These are phyloP conservation scores for Ophiostoma quercus DNA, from an alignment of 2,329 filamentous ascomycete species.

Conservation along the genomic window DNA sequence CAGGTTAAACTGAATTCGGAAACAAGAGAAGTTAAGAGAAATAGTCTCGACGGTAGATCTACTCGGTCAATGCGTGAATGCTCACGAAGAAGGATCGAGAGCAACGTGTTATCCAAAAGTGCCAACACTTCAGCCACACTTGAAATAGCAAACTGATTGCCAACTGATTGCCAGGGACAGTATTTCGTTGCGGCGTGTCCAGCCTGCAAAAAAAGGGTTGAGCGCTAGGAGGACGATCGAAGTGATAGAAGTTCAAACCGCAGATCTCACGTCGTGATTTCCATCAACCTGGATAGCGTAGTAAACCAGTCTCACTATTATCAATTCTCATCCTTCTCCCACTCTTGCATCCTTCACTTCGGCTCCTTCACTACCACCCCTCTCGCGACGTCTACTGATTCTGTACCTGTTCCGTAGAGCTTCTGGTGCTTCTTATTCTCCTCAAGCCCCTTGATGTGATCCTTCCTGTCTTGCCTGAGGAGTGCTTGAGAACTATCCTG, in stretches of 20 bases:
- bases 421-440: neutral
- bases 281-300: neutral
- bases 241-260: neutral
- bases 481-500: neutral
- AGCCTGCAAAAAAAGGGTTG: neutral
- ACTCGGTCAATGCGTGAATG: neutral
- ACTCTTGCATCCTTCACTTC: constrained; percentile 8
- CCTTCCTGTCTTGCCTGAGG: neutral
- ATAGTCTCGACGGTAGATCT: neutral
- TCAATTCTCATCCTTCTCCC: neutral
- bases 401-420: neutral
- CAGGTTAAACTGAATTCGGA: neutral
- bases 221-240: constrained; percentile 7
- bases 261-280: neutral
- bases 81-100: neutral
- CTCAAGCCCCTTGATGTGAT: neutral
- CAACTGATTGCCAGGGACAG: neutral
- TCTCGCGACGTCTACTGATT: neutral
- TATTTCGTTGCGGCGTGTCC: neutral
- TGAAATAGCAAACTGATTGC: neutral
- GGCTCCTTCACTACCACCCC: constrained; percentile 8
- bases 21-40: neutral
- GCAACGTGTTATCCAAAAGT: neutral
- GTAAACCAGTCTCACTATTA: neutral
- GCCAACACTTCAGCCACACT: neutral